Conservation (phyloP, 495 filamentous ascomycete genomes). For the Hypoxylon fuscum region DNA sequence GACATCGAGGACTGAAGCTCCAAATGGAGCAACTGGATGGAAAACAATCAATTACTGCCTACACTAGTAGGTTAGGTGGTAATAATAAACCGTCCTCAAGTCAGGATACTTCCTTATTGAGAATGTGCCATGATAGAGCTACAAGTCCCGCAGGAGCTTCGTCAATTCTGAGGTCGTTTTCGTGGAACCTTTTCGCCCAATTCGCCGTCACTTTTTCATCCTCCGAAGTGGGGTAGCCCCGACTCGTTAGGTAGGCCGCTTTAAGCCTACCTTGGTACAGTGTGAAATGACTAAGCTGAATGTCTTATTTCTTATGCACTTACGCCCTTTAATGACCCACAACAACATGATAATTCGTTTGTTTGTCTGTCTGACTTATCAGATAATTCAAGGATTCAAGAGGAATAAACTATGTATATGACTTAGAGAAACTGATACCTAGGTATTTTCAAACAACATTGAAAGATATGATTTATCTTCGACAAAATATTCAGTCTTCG, state of each 20-base stretch:
- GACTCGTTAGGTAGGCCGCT: constrained; percentile 23
- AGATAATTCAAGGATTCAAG: no score
- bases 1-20: constrained; percentile 39
- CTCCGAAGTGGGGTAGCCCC: constrained; percentile 18
- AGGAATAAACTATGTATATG: no score
- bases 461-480: no score
- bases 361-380: not conserved
- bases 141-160: constrained; percentile 32
- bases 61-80: not conserved
- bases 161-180: constrained; percentile 7
- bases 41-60: constrained; percentile 12
- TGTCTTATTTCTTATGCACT: no score
- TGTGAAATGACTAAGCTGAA: constrained; percentile 6
- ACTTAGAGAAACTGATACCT: no score
- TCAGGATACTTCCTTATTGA: constrained; percentile 22
- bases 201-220: constrained; percentile 19
- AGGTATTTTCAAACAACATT: not conserved
- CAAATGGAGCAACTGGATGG: constrained; percentile 26
- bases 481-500: no score
- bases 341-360: no score
- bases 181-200: not conserved
- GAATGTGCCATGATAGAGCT: constrained; percentile 30
- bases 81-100: constrained; percentile 23
- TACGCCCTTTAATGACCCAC: no score
- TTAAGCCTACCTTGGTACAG: constrained; percentile 24